Conservation (phyloP, 2,329 filamentous ascomycete species). For the Setomelanomma holmii region DNA sequence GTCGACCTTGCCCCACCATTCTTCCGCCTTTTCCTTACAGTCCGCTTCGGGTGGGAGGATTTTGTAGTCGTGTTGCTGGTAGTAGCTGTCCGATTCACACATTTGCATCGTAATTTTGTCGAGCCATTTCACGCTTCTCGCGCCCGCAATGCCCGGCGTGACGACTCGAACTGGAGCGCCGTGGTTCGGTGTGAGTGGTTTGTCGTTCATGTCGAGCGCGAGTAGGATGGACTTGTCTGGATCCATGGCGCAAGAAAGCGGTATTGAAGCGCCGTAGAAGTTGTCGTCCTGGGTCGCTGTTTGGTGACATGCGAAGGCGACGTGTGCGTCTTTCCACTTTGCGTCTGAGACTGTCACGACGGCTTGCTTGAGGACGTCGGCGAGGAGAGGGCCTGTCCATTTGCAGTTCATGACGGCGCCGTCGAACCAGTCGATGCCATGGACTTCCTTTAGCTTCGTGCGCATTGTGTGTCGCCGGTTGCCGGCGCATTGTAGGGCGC, state of each 20-base stretch:
- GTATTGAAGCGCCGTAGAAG: conserved; percentile 66
- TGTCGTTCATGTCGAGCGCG: conserved; percentile 57
- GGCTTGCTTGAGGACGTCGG: conserved; percentile 59
- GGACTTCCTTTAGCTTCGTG: conserved; percentile 64
- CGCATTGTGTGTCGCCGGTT: conserved; percentile 68
- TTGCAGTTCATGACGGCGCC: conserved; percentile 67
- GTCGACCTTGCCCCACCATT: conserved; percentile 60
- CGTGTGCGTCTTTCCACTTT: conserved; percentile 52
- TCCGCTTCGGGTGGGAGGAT: conserved; percentile 61
- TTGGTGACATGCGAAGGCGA: conserved; percentile 63
- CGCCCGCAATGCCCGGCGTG: conserved; percentile 61
- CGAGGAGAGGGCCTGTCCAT: conserved; percentile 60
- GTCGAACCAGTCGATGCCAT: conserved; percentile 67
- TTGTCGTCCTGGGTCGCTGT: conserved; percentile 62
- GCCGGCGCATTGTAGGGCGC: conserved; percentile 66
- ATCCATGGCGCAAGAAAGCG: conserved; percentile 38
- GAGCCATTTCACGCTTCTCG: conserved; percentile 64
- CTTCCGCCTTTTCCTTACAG: conserved; percentile 57
- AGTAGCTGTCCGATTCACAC: conserved; percentile 61
- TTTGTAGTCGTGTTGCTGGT: conserved; percentile 67
- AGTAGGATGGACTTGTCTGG: conserved; percentile 26
- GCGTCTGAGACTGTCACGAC: conserved; percentile 47
- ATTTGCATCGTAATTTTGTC: conserved; percentile 60
- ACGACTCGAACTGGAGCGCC: conserved; percentile 62
- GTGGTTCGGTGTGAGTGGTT: conserved; percentile 56